A percentile compares a stretch with the other conserved stretches of the same genome.
Evolutionary conservation across 352 stramenopile species (phyloP).

Genomic region (Globisporangium nunn): DNA sequence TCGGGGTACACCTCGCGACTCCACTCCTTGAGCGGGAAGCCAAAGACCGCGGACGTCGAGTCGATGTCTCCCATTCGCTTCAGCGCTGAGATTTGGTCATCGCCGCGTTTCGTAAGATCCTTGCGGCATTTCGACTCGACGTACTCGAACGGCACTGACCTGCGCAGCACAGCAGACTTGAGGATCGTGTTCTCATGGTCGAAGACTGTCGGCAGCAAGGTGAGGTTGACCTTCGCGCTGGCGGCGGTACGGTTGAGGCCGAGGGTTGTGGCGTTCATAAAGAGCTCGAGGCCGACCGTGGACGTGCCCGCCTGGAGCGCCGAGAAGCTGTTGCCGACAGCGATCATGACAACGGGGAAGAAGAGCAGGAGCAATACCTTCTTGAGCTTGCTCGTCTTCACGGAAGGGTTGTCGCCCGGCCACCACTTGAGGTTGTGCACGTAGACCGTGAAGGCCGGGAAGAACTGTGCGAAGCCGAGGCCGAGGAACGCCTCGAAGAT

Average conservation of each 20-base stretch:
- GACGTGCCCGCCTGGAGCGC: slow-evolving; percentile 12
- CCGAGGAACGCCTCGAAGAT: slow-evolving; percentile 16
- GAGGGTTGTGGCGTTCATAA: slow-evolving; percentile 8
- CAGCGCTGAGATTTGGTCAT: background rate
- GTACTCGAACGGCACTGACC: slow-evolving; percentile 10
- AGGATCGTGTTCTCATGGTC: slow-evolving; percentile 14
- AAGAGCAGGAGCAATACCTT: slow-evolving; percentile 17
- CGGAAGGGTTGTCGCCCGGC: slow-evolving; percentile 14
- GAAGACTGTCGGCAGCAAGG: background rate
- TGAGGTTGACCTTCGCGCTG: background rate
- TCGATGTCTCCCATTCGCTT: slow-evolving; percentile 15
- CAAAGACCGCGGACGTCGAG: slow-evolving; percentile 17
- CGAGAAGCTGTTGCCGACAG: slow-evolving; percentile 17
- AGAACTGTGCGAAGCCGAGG: slow-evolving; percentile 17
- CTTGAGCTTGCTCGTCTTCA: slow-evolving; percentile 12
- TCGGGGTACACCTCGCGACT: slow-evolving; percentile 17
- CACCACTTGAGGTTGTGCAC: slow-evolving; percentile 22
- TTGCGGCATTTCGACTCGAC: slow-evolving; percentile 1
- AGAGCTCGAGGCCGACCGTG: slow-evolving; percentile 8
- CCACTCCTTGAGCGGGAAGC: slow-evolving; percentile 22
- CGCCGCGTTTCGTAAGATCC: background rate
- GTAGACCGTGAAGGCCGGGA: slow-evolving; percentile 19
- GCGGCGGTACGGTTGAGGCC: slow-evolving; percentile 1
- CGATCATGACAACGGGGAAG: slow-evolving; percentile 16
- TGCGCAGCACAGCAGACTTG: slow-evolving; percentile 12